Base-by-base conservation (phyloP, 1,284 basidiomycete genomes). In the Heterobasidion occidentale region DNA sequence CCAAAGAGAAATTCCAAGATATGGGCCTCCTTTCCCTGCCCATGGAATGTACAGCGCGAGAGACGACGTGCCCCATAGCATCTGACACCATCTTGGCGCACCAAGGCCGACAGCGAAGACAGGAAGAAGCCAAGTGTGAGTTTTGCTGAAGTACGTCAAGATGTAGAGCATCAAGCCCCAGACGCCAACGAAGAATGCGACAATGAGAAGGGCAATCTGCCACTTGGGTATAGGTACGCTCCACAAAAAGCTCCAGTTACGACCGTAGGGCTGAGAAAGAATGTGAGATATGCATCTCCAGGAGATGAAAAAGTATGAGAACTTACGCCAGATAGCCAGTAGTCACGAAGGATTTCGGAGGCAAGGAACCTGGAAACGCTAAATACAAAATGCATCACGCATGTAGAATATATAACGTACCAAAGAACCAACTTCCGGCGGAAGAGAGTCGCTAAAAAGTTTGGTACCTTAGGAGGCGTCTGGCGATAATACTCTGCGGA, bases 181-280 rank as follows among this genome's bases (percentile, higher is more conserved):
- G 52, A 95, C 80, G 57, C 82, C 83, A 59, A 95, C 71, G 73
- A 96, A 96, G 81, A 96, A 96, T 33, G 78, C 67, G 64, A 88
- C 69, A 67, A 95, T 80, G 59, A 95, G 85, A 27, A 94, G 68
- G 20, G 92, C 74, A 52, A 88, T 92, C 61, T 87, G 83, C 86
- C 87, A 94, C 63, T 87, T 86, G 19, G 91, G 81, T 56, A 95
- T 86, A 3, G 81, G 78, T n/a, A 87, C 86, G 63, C 77, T 83
- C 93, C 93, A 96, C 17, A 95, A 75, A 84, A 93, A 96, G 63
- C 84, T 76, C 93, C 93, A 96, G 72, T 94, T 95, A 64, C 93
- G 88, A 58, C 93, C 93, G 62, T 92, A 92, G 5, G 89, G 86
- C 86, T 91, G 60, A 4, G 55, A n/a, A 8, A 59, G 33, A 9